Evolutionary conservation across 1,139 yeast species (phyloP).

Genomic region (Starmera stellimalicola): DNA sequence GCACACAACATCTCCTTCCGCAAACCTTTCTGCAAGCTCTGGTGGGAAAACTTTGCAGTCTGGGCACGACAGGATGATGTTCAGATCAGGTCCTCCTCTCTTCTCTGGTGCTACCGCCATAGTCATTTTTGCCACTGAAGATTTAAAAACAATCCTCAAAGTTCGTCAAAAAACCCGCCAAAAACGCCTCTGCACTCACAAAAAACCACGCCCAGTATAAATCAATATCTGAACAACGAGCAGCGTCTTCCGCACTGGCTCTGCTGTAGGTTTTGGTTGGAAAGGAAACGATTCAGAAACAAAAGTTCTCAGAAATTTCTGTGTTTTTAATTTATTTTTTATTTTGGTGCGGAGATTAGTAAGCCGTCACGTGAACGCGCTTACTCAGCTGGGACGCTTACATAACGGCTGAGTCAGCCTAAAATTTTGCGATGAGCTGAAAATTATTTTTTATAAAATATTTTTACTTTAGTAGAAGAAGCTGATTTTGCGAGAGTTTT

Average conservation of each 20-base stretch:
- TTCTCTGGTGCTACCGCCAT: slow-evolving; percentile 6
- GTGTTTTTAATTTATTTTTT: too few species aligned
- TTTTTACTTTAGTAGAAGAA: background rate
- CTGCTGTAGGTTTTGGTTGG: background rate
- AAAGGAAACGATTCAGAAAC: background rate
- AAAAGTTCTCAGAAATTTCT: background rate
- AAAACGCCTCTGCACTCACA: background rate
- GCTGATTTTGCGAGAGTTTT: background rate
- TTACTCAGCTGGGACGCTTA: too few species aligned
- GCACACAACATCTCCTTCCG: slow-evolving; percentile 97
- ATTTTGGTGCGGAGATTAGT: too few species aligned
- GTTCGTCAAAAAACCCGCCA: background rate
- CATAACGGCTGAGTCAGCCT: too few species aligned
- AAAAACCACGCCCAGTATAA: background rate
- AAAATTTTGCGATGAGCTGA: too few species aligned
- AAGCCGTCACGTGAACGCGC: too few species aligned
- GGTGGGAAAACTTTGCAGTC: slow-evolving; percentile 96
- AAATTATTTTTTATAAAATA: background rate
- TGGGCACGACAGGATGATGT: slow-evolving; percentile 87
- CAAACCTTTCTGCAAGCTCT: slow-evolving; percentile 85
- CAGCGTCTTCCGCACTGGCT: background rate
- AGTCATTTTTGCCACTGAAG: too few species aligned
- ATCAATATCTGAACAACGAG: background rate
- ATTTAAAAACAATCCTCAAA: too few species aligned
- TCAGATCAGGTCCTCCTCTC: slow-evolving; percentile 60